Base-by-base conservation (phyloP, 306 rosid species). In the Prunus armeniaca region DNA sequence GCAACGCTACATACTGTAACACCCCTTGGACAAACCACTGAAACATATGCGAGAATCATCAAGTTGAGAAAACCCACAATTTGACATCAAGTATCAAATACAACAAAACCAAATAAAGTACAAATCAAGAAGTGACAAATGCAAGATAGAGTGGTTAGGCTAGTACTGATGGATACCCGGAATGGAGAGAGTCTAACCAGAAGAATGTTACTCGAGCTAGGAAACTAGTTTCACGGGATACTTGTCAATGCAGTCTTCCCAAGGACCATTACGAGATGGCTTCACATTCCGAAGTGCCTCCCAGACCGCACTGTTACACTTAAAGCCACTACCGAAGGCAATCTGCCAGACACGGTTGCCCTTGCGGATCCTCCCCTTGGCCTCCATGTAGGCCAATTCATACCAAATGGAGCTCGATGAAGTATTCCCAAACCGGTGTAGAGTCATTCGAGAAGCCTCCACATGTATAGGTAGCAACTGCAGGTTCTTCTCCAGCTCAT, bases 331-430 rank as follows among this genome's bases (percentile, higher is more conserved):
- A 27, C 93, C 96, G 73, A 91, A 91, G n/a, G 93, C 96, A 73
- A 91, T 91, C 83, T 91, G 96, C 97, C 97, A 91, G 28, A 89
- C 80, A 57, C 88, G 89, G 67, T 91, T 84, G 49, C 97, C 92
- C 78, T 72, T 91, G 61, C 74, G 79, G 85, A 91, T 83, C 82
- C 92, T 86, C 72, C 93, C 89, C 50, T 89, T 86, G 56, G 97
- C 93, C 70, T 91, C 96, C 25, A 62, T 87, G 57, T 91, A 91
- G 13, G 93, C 87, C 80, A 91, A 67, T 51, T 91, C 97, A 82
- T 89, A 89, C 93, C 93, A 91, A 78, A 91, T 91, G 58, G 96
- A 91, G 86, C 96, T 91, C 0, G 96, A 91, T 0, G 96, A 91
- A 76, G 96, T 91, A 77, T 91, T 91, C 61, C 96, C 96, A 69